Base-by-base conservation (phyloP, 352 stramenopile species). In the Elongisporangium senticosum region DNA sequence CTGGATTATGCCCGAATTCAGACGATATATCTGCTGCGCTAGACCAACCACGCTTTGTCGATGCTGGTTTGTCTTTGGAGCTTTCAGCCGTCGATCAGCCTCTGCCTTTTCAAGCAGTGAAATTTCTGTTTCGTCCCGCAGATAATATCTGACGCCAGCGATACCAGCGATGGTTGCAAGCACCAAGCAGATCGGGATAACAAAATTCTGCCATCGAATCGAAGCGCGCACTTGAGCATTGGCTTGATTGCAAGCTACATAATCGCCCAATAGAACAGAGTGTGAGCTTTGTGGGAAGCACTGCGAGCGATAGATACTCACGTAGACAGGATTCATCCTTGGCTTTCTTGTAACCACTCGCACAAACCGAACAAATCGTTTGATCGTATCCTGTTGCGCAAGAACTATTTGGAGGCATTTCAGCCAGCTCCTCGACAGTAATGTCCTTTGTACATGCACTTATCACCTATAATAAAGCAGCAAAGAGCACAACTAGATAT, bases 341-440 rank as follows among this genome's bases (percentile, higher is more conserved):
- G 5, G 64, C 62, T 55, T 75, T 76, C 62, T 89, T 89, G 68
- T 71, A 88, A 20, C 72, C 58, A 19, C 63, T 59, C 0, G 69
- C 69, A 49, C 82, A 91, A 24, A 89, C 79, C 5, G 82, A 91
- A 50, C 82, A 91, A 51, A 89, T 86, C 15, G 77, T 58, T n/a
- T 75, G 64, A 28, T 85, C 67, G 56, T 89, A 89, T 0, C 77
- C 77, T 14, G 61, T 49, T 1, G 71, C 58, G 62, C 79, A 91
- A 0, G 75, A 75, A n/a, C 51, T 65, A 17, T 59, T 73, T 1
- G 65, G 47, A 22, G 64, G 26, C 8, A 66, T 53, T 13, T 53
- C 17, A 10, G 55, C 48, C 0, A 72, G 47, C 0, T 59, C 52
- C 22, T 84, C 63, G 21, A 89, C 58, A 0, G 77, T 79, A 47